Evolutionary conservation across 495 filamentous ascomycete species (phyloP).

Genomic region (Pyrenula massariospora): DNA sequence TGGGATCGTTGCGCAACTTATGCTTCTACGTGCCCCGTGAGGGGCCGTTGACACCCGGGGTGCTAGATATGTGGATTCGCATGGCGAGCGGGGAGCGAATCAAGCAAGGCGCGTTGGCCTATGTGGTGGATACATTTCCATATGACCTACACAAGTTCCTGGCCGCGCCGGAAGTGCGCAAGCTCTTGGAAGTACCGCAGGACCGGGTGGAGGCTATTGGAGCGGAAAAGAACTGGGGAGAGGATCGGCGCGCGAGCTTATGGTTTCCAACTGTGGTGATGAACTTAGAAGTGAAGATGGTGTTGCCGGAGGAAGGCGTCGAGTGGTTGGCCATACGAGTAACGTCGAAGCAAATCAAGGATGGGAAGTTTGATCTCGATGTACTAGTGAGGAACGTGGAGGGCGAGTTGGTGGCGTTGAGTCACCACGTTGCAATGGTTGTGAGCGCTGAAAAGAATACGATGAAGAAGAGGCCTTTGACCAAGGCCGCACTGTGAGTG

Average conservation of each 20-base stretch:
- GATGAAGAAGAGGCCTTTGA: slow-evolving; percentile 2
- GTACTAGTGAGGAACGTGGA: slow-evolving; percentile 35
- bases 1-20: neutral
- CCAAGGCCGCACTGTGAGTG: too few relatives aligned
- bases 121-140: slow-evolving; percentile 21
- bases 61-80: slow-evolving; percentile 2
- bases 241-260: slow-evolving; percentile 3
- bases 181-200: neutral
- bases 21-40: neutral
- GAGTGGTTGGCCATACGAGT: slow-evolving; percentile 25
- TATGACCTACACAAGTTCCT: slow-evolving; percentile 14
- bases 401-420: slow-evolving; percentile 38
- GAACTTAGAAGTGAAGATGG: slow-evolving; percentile 34
- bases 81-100: slow-evolving; percentile 3
- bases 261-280: slow-evolving; percentile 16
- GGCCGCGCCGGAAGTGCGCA: slow-evolving; percentile 2
- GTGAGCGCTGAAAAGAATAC: slow-evolving; percentile 27
- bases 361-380: slow-evolving; percentile 39
- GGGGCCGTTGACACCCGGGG: neutral
- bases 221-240: neutral
- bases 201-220: neutral
- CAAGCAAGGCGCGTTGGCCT: slow-evolving; percentile 7
- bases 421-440: slow-evolving; percentile 40
- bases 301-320: slow-evolving; percentile 26
- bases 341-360: slow-evolving; percentile 26